Evolutionary conservation across 169 alveolate species (phyloP).

Genomic region (Sarcocystis neurona): DNA sequence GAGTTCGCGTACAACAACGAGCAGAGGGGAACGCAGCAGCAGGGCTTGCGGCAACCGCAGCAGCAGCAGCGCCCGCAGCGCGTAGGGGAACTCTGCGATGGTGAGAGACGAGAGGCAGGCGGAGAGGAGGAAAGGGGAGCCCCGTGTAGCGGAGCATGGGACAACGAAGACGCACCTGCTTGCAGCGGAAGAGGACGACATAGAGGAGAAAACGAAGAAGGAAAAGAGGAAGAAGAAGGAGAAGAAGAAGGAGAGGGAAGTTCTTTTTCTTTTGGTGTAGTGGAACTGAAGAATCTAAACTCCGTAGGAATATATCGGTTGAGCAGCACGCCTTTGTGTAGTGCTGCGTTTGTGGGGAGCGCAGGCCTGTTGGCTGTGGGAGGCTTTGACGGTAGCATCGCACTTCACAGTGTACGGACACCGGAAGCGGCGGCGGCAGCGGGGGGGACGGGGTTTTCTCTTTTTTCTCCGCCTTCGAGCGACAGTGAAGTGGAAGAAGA

Average conservation of each 20-base stretch:
- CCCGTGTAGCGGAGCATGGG: neutral
- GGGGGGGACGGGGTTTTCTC: constrained; percentile 40
- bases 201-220: neutral
- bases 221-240: neutral
- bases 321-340: neutral
- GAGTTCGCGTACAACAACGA: neutral
- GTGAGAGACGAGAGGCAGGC: neutral
- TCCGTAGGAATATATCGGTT: constrained; percentile 14
- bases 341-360: constrained; percentile 38
- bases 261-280: neutral
- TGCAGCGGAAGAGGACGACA: neutral
- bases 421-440: constrained; percentile 37
- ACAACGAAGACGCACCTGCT: neutral
- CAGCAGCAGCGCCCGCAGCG: neutral
- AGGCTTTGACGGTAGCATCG: constrained; percentile 42
- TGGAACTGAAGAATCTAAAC: neutral
- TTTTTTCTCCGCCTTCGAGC: constrained; percentile 19
- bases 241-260: constrained; percentile 2
- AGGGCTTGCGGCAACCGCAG: neutral
- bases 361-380: constrained; percentile 45
- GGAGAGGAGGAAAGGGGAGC: neutral
- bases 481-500: constrained; percentile 29
- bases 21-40: neutral
- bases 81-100: no score
- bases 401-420: constrained; percentile 19